phyloP scores from a whole-genome alignment of 2,329 filamentous ascomycete species.

The Teratosphaeria viscida region DNA sequence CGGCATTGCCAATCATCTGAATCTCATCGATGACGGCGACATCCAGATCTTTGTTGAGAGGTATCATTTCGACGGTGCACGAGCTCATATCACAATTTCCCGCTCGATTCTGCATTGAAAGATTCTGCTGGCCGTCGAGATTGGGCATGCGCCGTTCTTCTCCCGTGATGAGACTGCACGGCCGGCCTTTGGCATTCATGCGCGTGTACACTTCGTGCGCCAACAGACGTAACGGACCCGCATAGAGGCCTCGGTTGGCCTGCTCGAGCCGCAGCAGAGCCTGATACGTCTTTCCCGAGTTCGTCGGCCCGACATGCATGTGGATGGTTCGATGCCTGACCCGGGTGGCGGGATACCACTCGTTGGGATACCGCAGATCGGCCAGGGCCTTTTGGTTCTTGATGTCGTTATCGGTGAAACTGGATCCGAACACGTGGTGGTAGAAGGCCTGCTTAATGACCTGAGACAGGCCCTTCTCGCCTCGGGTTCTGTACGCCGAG shows the following conservation, averaged over 20 bases:
- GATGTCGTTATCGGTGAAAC: constrained; percentile 47
- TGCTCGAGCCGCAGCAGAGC: constrained; percentile 76
- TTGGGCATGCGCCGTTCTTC: constrained; percentile 68
- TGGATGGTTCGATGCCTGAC: constrained; percentile 73
- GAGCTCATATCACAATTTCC: constrained; percentile 50
- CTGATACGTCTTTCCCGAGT: constrained; percentile 96
- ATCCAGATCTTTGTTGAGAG: constrained; percentile 53
- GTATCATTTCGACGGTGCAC: constrained; percentile 90
- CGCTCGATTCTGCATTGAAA: constrained; percentile 16
- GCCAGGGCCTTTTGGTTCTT: constrained; percentile 55
- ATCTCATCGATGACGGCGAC: constrained; percentile 98
- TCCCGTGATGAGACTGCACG: constrained; percentile 76
- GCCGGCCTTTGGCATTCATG: constrained; percentile 64
- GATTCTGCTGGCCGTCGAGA: constrained; percentile 17
- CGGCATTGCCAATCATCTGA: constrained; percentile 77
- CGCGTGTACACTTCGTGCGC: constrained; percentile 94
- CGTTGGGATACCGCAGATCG: constrained; percentile 79
- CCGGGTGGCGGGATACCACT: constrained; percentile 85
- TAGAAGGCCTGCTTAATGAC: constrained; percentile 57
- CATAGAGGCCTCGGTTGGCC: constrained; percentile 70
- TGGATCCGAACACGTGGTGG: constrained; percentile 48
- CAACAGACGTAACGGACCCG: constrained; percentile 76
- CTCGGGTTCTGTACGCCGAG: constrained; percentile 8
- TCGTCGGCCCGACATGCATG: constrained; percentile 90
- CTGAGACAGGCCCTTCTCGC: constrained; percentile 19